Evolutionary conservation across 148 eudicot species (phyloP).

Genomic region (Amaranthus cruentus): DNA sequence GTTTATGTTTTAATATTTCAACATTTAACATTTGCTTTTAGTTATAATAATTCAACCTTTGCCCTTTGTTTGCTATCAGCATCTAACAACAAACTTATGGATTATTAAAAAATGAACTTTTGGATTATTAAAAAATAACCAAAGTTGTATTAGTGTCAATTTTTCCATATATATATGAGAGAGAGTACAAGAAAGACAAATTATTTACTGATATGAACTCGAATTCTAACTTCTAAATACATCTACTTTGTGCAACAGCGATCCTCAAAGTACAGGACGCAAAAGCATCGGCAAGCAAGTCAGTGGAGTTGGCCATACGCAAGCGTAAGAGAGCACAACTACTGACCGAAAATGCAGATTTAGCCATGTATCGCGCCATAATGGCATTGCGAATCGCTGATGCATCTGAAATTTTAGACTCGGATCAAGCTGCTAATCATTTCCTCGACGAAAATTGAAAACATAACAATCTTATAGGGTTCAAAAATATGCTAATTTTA

Average conservation of each 20-base stretch:
- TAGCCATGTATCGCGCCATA: slow-evolving; percentile 66
- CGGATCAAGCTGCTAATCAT: slow-evolving; percentile 27
- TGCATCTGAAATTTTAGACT: slow-evolving; percentile 35
- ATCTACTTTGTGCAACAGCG: neutral
- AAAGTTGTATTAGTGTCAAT: too few species aligned
- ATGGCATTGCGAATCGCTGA: slow-evolving; percentile 83
- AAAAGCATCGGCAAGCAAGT: slow-evolving; percentile 49
- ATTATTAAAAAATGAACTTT: too few species aligned
- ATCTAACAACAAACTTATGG: too few species aligned
- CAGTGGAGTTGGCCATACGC: slow-evolving; percentile 40
- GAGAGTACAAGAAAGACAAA: too few species aligned
- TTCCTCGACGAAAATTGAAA: slow-evolving; percentile 29
- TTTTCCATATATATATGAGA: too few species aligned
- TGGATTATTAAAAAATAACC: too few species aligned
- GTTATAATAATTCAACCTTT: too few species aligned
- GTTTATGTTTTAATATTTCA: too few species aligned
- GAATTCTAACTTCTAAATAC: too few species aligned
- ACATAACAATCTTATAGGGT: slow-evolving; percentile 6
- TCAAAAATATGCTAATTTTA: slow-evolving; percentile 29
- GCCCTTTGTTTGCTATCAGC: too few species aligned
- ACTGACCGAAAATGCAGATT: slow-evolving; percentile 76
- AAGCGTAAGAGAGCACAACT: slow-evolving; percentile 78
- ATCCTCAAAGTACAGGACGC: slow-evolving; percentile 50
- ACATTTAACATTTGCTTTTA: too few species aligned
- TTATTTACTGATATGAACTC: too few species aligned